A percentile compares a stretch with the other conserved stretches of the same genome.
phyloP scores from a whole-genome alignment of 805 yeast species.

The Torulaspora gathmanii region DNA sequence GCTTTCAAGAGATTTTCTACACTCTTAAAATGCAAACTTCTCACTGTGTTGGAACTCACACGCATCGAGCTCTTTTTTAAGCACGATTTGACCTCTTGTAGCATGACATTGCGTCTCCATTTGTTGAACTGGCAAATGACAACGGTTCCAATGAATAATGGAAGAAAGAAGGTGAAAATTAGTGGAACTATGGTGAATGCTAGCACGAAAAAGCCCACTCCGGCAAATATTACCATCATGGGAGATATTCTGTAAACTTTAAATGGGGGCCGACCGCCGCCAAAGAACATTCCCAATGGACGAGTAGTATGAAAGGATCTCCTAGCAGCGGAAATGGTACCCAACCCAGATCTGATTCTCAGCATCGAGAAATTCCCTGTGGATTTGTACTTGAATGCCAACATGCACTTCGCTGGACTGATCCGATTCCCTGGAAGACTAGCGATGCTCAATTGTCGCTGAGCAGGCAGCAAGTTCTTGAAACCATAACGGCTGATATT shows the following conservation, averaged over 20 bases:
- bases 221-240: constrained; percentile 11
- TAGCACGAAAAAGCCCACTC: constrained; percentile 14
- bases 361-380: neutral
- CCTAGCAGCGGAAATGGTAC: neutral
- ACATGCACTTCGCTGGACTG: neutral
- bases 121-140: constrained; percentile 23
- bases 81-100: constrained; percentile 14
- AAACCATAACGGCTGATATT: neutral
- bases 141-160: constrained; percentile 22
- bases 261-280: constrained; percentile 8
- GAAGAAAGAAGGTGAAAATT: constrained; percentile 22
- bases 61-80: constrained; percentile 16
- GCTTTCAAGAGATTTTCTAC: constrained; percentile 5
- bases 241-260: constrained; percentile 15
- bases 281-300: neutral
- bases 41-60: constrained; percentile 17
- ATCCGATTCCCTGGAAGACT: neutral
- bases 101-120: constrained; percentile 22
- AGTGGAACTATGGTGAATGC: constrained; percentile 18
- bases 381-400: neutral
- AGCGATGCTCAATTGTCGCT: neutral
- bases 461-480: neutral
- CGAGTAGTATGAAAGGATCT: constrained; percentile 4
- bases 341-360: neutral
- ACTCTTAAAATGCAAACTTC: constrained; percentile 14